Evolutionary conservation across 2,329 filamentous ascomycete genomes (phyloP), one percentile per base, ranked within the genome.

Genomic region (Geosmithia flava): DNA sequence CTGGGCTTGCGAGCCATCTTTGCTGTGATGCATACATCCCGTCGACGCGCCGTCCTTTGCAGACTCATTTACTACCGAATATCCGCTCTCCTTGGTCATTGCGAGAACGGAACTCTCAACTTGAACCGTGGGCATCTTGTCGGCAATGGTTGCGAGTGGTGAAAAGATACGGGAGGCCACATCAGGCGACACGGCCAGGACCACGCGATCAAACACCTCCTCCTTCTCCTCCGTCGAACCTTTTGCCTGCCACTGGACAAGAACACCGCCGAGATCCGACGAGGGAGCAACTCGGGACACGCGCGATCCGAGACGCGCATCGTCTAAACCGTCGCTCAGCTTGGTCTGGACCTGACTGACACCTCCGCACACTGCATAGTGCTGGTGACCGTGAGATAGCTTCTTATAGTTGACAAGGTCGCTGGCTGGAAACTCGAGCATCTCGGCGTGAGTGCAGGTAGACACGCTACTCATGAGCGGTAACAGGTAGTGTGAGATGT

Each of bases 171-270:
- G 58, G 5, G 65, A 69, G 0, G 71, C 72, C 3, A 76, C 67
- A 51, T 77, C 68, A 1, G 77, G 76, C 0, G 75, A 70, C 1
- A 80, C 72, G 0, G 74, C 75, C 1, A 80, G 60, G 20, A 80
- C 60, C 1, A 77, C 73, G 2, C 63, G 64, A 47, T 79, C 74
- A 47, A 78, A 78, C 0, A 54, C 47, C 17, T 70, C 64, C 20
- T 62, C 54, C n/a, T 33, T 29, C 19, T 54, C 13, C 16, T 49
- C 15, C 4, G 45, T 51, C 1, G 46, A 19, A 16, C 42, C 49
- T 13, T 55, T 50, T 7, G 54, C 51, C 53, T 56, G 54, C 69
- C 68, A 72, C 2, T 54, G 53, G 6, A 72, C 50, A 10, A 51
- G 53, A 5, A 68, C 59, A 1, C 50, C 50, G 2, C 44, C 44